Evolutionary conservation across 1,284 basidiomycete species (phyloP).

Genomic region (Cryptococcus sp.): DNA sequence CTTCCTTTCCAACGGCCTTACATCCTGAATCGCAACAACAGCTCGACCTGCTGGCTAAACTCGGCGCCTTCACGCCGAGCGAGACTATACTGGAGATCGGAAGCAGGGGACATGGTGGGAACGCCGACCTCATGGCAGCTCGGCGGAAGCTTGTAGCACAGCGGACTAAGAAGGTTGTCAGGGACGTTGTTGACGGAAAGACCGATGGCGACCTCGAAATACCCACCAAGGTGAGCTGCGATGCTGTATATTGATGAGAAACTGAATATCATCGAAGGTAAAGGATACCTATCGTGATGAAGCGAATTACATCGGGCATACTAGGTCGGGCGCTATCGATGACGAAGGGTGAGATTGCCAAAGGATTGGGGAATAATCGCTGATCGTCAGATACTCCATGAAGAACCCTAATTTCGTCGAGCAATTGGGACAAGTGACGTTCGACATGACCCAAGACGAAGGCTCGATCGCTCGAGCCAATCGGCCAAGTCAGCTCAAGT

Average conservation of each 20-base stretch:
- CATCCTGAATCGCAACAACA: background rate
- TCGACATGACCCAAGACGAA: slow-evolving; percentile 82
- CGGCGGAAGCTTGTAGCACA: slow-evolving; percentile 54
- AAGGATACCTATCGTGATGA: slow-evolving; percentile 2
- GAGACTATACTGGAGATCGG: slow-evolving; percentile 95
- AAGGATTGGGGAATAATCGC: too few relatives aligned
- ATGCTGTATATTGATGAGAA: too few relatives aligned
- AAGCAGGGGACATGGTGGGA: slow-evolving; percentile 61
- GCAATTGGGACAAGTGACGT: slow-evolving; percentile 54
- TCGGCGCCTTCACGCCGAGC: slow-evolving; percentile 74
- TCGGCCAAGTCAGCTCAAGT: slow-evolving; percentile 61
- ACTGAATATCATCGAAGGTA: too few relatives aligned
- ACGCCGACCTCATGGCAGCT: slow-evolving; percentile 78
- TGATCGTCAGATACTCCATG: background rate
- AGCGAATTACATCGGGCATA: slow-evolving; percentile 3
- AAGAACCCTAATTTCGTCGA: slow-evolving; percentile 5
- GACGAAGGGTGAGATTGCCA: slow-evolving; percentile 7
- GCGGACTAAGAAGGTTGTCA: background rate
- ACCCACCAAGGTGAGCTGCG: too few relatives aligned
- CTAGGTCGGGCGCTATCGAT: background rate
- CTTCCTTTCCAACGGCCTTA: slow-evolving; percentile 45
- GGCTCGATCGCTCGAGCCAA: slow-evolving; percentile 59
- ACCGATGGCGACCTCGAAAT: too few relatives aligned
- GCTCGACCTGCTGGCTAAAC: slow-evolving; percentile 57
- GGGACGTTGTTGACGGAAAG: too few relatives aligned